These are phyloP conservation scores for Cercophora scortea DNA, from an alignment of 495 filamentous ascomycete genomes.

Conservation along the genomic window DNA sequence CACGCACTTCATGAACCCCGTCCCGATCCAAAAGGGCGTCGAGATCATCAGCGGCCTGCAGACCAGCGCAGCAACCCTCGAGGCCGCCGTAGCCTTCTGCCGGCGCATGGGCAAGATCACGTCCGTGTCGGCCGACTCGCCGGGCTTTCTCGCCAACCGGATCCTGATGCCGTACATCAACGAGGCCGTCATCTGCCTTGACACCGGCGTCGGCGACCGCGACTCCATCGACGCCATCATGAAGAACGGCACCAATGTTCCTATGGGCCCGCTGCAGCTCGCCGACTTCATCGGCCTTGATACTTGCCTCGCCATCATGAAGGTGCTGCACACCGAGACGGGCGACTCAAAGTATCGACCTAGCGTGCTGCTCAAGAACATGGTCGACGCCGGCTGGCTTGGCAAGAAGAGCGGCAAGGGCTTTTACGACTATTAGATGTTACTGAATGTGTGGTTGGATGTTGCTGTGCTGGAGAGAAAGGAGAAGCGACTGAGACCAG, in stretches of 20 bases:
- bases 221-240: conserved; percentile 96
- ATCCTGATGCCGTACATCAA: conserved; percentile 99
- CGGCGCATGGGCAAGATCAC: conserved; percentile 89
- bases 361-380: conserved; percentile 74
- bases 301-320: conserved; percentile 96
- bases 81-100: conserved; percentile 79
- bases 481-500: no score
- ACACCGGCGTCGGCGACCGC: conserved; percentile 79
- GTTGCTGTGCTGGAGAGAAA: no score
- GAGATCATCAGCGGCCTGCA: conserved; percentile 95
- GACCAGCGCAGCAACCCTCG: conserved; percentile 73
- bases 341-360: conserved; percentile 94
- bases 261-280: conserved; percentile 90
- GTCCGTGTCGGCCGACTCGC: conserved; percentile 77
- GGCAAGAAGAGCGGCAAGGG: conserved; percentile 97
- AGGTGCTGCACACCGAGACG: conserved; percentile 83
- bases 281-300: conserved; percentile 98
- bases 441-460: background rate
- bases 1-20: conserved; percentile 99
- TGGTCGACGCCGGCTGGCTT: conserved; percentile 97
- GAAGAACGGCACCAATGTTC: conserved; percentile 98
- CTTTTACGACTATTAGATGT: conserved; percentile 80
- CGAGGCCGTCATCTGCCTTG: conserved; percentile 92
- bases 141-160: conserved; percentile 91
- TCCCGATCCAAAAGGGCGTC: conserved; percentile 93